Conservation (phyloP, 2,329 filamentous ascomycete genomes). For the Sclerotinia spermophila region DNA sequence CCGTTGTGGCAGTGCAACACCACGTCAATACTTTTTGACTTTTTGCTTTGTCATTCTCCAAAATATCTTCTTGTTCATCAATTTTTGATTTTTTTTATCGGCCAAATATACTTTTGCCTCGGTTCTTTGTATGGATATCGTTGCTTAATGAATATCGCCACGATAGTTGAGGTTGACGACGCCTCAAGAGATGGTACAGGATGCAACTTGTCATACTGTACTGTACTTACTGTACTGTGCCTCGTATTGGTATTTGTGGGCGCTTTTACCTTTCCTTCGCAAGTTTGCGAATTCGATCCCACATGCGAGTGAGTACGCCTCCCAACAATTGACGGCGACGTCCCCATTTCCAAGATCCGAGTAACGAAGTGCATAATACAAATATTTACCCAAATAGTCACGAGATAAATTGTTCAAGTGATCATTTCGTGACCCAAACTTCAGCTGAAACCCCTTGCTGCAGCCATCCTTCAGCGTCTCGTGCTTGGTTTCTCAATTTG, state of each 20-base stretch:
- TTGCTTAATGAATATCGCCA: not conserved
- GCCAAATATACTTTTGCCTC: not conserved
- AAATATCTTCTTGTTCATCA: not conserved
- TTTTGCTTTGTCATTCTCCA: not conserved
- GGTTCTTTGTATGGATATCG: not conserved
- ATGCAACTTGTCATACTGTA: not conserved
- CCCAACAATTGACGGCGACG: not conserved
- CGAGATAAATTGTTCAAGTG: slow-evolving; percentile 13
- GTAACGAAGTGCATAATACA: not conserved
- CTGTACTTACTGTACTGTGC: not conserved
- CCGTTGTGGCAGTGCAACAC: slow-evolving; percentile 19
- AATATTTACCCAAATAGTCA: not conserved
- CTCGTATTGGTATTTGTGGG: slow-evolving; percentile 1
- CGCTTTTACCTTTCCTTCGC: not conserved
- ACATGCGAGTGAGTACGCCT: not conserved
- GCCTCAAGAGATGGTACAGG: not conserved
- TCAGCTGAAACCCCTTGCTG: slow-evolving; percentile 4
- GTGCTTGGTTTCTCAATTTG: slow-evolving; percentile 3
- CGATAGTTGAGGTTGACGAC: not conserved
- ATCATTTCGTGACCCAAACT: slow-evolving; percentile 13
- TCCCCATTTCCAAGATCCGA: not conserved
- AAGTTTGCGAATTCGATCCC: slow-evolving; percentile 1
- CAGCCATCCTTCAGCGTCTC: not conserved
- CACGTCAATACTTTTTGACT: slow-evolving; percentile 10
- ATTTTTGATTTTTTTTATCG: not conserved